These are phyloP conservation scores for Sordariomycetes sp. DNA, from an alignment of 2,329 filamentous ascomycete species.

Conservation along the genomic window DNA sequence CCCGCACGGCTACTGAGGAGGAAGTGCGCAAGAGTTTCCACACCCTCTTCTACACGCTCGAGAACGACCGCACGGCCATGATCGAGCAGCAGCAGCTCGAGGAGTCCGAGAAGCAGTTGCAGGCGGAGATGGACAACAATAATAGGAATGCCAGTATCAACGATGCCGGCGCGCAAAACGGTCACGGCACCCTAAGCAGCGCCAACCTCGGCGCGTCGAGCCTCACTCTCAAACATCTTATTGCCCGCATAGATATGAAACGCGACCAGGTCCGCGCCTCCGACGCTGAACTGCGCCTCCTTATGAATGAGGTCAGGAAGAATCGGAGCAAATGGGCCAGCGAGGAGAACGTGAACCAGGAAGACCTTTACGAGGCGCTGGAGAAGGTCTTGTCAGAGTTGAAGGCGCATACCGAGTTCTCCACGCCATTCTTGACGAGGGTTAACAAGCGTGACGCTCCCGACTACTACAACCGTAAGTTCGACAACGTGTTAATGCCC, in stretches of 20 bases:
- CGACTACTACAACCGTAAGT: constrained; percentile 82
- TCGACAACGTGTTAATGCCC: neutral
- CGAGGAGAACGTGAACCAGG: constrained; percentile 93
- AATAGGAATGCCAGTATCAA: constrained; percentile 37
- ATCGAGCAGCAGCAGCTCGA: constrained; percentile 93
- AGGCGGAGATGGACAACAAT: constrained; percentile 79
- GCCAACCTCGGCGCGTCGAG: constrained; percentile 93
- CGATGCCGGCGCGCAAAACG: constrained; percentile 24
- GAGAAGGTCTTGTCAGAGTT: constrained; percentile 96
- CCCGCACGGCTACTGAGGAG: constrained; percentile 81
- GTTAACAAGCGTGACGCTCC: constrained; percentile 97
- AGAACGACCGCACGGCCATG: constrained; percentile 94
- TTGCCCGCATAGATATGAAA: constrained; percentile 88
- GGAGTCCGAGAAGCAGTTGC: constrained; percentile 89
- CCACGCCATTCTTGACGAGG: constrained; percentile 83
- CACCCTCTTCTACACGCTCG: constrained; percentile 86
- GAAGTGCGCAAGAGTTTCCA: constrained; percentile 83
- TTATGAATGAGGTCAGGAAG: constrained; percentile 96
- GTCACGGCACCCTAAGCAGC: constrained; percentile 76
- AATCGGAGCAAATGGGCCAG: constrained; percentile 98
- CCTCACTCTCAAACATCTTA: constrained; percentile 90
- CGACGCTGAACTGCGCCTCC: constrained; percentile 76
- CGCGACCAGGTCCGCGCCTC: constrained; percentile 81
- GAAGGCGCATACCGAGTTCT: constrained; percentile 95
- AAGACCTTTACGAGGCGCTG: constrained; percentile 91